Evolutionary conservation across 345 rosid species (phyloP).

Genomic region (Stellera chamaejasme): DNA sequence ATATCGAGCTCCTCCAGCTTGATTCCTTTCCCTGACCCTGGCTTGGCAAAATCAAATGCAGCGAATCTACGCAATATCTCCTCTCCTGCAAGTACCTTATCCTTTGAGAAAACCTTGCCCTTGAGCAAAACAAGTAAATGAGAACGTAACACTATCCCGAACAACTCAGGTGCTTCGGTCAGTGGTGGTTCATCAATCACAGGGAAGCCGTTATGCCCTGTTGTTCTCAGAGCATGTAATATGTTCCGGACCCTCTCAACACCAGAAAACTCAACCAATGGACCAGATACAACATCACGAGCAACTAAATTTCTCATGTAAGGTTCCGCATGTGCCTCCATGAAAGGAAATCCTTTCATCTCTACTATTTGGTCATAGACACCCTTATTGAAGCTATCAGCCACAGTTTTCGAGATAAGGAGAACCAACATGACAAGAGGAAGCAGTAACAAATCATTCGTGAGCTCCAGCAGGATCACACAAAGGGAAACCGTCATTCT

Average conservation of each 20-base stretch:
- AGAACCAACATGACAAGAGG: constrained; percentile 77
- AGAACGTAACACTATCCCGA: constrained; percentile 54
- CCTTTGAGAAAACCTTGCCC: constrained; percentile 33
- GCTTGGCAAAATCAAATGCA: constrained; percentile 57
- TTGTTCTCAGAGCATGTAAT: constrained; percentile 32
- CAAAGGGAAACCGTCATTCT: constrained; percentile 76
- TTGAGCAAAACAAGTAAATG: constrained; percentile 59
- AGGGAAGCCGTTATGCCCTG: constrained; percentile 62
- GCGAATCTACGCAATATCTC: constrained; percentile 23
- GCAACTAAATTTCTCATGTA: constrained; percentile 58
- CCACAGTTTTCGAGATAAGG: constrained; percentile 58
- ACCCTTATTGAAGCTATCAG: constrained; percentile 55
- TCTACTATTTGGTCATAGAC: constrained; percentile 59
- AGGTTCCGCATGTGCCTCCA: constrained; percentile 70
- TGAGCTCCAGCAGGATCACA: constrained; percentile 63
- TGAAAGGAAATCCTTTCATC: constrained; percentile 54
- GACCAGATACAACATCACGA: constrained; percentile 50
- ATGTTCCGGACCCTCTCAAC: constrained; percentile 52
- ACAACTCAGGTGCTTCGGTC: constrained; percentile 44
- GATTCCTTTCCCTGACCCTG: constrained; percentile 60
- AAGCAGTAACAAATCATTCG: constrained; percentile 52
- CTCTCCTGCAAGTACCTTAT: constrained; percentile 27
- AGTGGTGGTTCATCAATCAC: constrained; percentile 63
- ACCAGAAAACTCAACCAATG: constrained; percentile 45
- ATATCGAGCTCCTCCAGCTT: constrained; percentile 47